Percentiles rank a stretch among this genome's conserved stretches.
phyloP scores from a whole-genome alignment of 805 yeast genomes.

The Dipodascus albidus region DNA sequence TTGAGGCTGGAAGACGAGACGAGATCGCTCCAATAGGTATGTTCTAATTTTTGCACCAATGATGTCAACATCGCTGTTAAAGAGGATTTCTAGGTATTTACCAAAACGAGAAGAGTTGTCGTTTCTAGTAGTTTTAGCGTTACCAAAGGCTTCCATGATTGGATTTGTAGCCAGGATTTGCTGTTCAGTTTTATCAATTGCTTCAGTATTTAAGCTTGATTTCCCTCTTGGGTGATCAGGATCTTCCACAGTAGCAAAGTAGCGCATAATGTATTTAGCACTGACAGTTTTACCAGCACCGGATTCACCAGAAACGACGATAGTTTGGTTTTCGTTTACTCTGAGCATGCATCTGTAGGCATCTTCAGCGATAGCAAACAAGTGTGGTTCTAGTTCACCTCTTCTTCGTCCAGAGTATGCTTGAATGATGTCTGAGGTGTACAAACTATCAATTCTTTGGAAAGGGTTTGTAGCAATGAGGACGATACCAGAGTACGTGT shows the following conservation, averaged over 20 bases:
- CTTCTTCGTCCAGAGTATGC: slow-evolving; percentile 87
- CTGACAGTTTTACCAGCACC: slow-evolving; percentile 98
- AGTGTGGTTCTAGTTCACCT: slow-evolving; percentile 94
- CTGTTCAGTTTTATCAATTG: slow-evolving; percentile 84
- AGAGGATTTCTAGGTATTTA: slow-evolving; percentile 84
- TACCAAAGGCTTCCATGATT: slow-evolving; percentile 96
- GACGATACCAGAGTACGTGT: slow-evolving; percentile 94
- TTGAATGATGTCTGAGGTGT: slow-evolving; percentile 86
- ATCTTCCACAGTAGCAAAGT: slow-evolving; percentile 83
- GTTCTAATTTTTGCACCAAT: slow-evolving; percentile 94
- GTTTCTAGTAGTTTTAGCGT: slow-evolving; percentile 94
- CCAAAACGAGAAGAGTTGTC: slow-evolving; percentile 98
- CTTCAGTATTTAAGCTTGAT: slow-evolving; percentile 27
- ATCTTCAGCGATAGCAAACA: slow-evolving; percentile 96
- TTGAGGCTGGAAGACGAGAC: slow-evolving; percentile 85
- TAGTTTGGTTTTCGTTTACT: slow-evolving; percentile 80
- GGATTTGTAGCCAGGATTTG: slow-evolving; percentile 96
- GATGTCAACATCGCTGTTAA: slow-evolving; percentile 62
- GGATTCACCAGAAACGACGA: slow-evolving; percentile 94
- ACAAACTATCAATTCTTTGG: slow-evolving; percentile 81
- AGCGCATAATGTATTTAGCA: slow-evolving; percentile 95
- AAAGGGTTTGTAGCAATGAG: slow-evolving; percentile 94
- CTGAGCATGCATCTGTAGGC: slow-evolving; percentile 91
- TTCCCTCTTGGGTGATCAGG: slow-evolving; percentile 13
- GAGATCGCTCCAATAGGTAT: slow-evolving; percentile 81